Evolutionary conservation across 2,329 filamentous ascomycete species (phyloP), one percentile per base, ranked within the genome.

Genomic region (Daldinia sp.): DNA sequence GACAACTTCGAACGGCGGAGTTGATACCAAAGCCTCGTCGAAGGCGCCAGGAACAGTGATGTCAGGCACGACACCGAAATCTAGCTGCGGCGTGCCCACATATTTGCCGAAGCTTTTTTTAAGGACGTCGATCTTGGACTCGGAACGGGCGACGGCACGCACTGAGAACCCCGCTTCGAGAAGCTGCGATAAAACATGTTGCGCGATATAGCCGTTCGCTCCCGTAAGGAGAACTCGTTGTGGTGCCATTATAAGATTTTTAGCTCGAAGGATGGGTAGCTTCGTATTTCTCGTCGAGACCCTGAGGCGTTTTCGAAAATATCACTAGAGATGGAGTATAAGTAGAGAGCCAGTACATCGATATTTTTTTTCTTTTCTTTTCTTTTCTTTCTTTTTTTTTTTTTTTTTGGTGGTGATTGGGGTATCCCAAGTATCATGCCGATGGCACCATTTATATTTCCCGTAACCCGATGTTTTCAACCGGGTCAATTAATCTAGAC

Each of bases 1-100:
- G 17, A 72, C 70, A 2, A 64, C 60, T 51, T 73, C 69, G 43
- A 70, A 68, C 11, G 67, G 61, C 11, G 66, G 69, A 4, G 21
- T 32, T 3, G 63, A 69, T 41, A 67, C 53, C 19, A 75, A 43
- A 10, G 68, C 71, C 11, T 52, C 61, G 8, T 71, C 71, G 41
- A 74, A 75, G 32, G 71, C 88, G 39, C 81, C 82, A 50, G 84
- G 80, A 65, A 84, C 74, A 1, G 87, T 87, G 67, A 91, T 87
- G 68, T 91, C 88, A 51, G 85, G 82, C n/a, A 91, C 88, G 65
- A 90, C 83, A 30, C 61, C 73, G 37, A 75, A 66, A 39, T 70
- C 68, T 15, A 71, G 62, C 43, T 66, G 64, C 10, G 73, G 35
- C 49, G 71, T 67, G 35, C 50, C 19, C 8, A 71, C 66, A 47